phyloP scores from a whole-genome alignment of 1,284 basidiomycete species.

The Sphaerobolus stellatus region DNA sequence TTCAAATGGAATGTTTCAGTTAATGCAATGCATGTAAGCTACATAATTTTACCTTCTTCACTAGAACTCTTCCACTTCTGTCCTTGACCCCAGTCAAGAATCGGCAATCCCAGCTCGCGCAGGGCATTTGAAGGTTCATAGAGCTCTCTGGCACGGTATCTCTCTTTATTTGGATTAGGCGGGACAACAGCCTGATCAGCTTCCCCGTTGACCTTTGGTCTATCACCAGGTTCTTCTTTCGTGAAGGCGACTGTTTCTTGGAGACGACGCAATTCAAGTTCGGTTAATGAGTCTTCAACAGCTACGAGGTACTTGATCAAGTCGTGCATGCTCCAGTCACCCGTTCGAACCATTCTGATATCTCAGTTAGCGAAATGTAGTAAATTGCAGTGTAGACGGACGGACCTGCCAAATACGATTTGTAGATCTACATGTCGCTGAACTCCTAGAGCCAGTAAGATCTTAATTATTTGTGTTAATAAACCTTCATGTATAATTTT shows the following conservation, averaged over 20 bases:
- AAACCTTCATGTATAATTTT: not conserved
- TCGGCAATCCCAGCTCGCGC: conserved; percentile 72
- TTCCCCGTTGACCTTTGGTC: conserved; percentile 34
- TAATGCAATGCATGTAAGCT: not conserved
- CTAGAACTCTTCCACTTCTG: conserved; percentile 76
- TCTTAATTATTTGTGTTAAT: not conserved
- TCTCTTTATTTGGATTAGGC: conserved; percentile 26
- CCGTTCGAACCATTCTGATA: conserved; percentile 80
- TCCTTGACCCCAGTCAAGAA: conserved; percentile 85
- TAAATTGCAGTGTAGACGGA: conserved; percentile 2
- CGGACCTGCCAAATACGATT: conserved; percentile 78
- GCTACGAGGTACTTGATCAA: conserved; percentile 90
- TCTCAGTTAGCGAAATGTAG: conserved; percentile 10
- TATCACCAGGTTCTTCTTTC: conserved; percentile 49
- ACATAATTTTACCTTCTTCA: conserved; percentile 67
- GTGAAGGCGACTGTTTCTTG: conserved; percentile 82
- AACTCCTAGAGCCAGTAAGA: conserved; percentile 80
- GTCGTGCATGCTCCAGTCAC: conserved; percentile 77
- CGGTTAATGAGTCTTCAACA: conserved; percentile 69
- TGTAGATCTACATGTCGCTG: conserved; percentile 91
- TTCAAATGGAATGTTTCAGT: conserved; percentile 29
- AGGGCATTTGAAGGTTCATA: conserved; percentile 85
- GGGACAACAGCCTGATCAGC: conserved; percentile 15
- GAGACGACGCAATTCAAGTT: conserved; percentile 72
- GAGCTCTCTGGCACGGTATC: conserved; percentile 67